Conservation (phyloP, 2,329 filamentous ascomycete species). For the Samsoniella hepiali region DNA sequence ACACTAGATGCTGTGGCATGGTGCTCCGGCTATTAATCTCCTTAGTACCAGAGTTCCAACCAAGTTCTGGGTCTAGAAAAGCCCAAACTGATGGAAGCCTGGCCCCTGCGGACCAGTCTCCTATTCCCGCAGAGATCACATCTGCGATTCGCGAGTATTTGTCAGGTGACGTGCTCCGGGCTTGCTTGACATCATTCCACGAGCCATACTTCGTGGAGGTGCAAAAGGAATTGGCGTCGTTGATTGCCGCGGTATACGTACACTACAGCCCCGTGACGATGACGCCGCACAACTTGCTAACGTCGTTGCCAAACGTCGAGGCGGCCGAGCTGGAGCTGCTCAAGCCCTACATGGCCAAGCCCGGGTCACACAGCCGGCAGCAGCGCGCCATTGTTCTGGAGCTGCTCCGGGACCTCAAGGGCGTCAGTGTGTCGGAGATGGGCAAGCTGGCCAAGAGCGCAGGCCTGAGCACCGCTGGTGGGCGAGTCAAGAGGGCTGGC, state of each 20-base stretch:
- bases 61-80: conserved; percentile 29
- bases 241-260: conserved; percentile 82
- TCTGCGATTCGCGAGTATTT: conserved; percentile 83
- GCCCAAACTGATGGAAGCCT: conserved; percentile 13
- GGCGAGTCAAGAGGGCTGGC: conserved; percentile 41
- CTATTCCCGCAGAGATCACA: conserved; percentile 52
- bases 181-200: conserved; percentile 84
- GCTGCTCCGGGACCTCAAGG: conserved; percentile 79
- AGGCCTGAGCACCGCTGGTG: conserved; percentile 31
- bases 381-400: conserved; percentile 81
- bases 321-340: conserved; percentile 63
- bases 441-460: conserved; percentile 69
- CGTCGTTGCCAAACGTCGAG: conserved; percentile 74
- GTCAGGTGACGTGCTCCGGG: conserved; percentile 81
- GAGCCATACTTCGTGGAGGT: conserved; percentile 96
- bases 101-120: conserved; percentile 35
- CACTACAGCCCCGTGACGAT: conserved; percentile 67
- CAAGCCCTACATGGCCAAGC: conserved; percentile 57
- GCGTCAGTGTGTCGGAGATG: conserved; percentile 89
- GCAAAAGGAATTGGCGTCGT: conserved; percentile 82
- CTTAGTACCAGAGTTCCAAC: conserved; percentile 73
- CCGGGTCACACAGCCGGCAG: conserved; percentile 62
- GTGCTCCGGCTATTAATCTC: conserved; percentile 84
- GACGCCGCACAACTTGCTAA: conserved; percentile 72
- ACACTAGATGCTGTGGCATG: conserved; percentile 82